These are phyloP conservation scores for Rhododendron ferrugineum DNA, from an alignment of 148 eudicot genomes.

Conservation along the genomic window DNA sequence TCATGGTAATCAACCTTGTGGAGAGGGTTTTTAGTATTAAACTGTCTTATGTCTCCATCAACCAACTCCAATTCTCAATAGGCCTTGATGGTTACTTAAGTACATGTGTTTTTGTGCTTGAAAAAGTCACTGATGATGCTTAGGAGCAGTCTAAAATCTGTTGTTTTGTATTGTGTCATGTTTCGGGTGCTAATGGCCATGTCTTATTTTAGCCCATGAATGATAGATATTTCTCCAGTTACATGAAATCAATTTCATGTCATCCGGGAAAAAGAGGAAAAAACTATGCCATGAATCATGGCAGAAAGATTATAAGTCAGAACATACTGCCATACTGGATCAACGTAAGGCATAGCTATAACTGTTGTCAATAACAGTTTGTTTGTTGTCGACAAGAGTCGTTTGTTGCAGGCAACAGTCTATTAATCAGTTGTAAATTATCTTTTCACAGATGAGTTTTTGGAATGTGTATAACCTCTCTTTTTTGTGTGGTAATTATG, in stretches of 20 bases:
- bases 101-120: too few relatives aligned
- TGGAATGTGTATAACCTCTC: too few relatives aligned
- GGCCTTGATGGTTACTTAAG: neutral
- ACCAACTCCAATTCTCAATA: neutral
- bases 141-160: neutral
- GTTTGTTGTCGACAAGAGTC: too few relatives aligned
- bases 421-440: too few relatives aligned
- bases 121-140: neutral
- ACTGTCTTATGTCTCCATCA: neutral
- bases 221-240: neutral
- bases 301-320: neutral
- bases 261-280: neutral
- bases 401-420: too few relatives aligned
- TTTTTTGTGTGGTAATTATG: too few relatives aligned
- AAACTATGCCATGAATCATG: neutral
- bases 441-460: too few relatives aligned
- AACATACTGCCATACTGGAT: neutral
- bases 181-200: neutral
- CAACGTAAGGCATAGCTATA: too few relatives aligned
- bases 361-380: too few relatives aligned
- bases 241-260: neutral
- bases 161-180: neutral
- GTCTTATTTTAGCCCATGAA: neutral
- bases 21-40: neutral
- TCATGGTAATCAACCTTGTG: neutral